Evolutionary conservation across 306 rosid species (phyloP), one percentile per base, ranked within the genome.

Genomic region (Begonia peltatifolia): DNA sequence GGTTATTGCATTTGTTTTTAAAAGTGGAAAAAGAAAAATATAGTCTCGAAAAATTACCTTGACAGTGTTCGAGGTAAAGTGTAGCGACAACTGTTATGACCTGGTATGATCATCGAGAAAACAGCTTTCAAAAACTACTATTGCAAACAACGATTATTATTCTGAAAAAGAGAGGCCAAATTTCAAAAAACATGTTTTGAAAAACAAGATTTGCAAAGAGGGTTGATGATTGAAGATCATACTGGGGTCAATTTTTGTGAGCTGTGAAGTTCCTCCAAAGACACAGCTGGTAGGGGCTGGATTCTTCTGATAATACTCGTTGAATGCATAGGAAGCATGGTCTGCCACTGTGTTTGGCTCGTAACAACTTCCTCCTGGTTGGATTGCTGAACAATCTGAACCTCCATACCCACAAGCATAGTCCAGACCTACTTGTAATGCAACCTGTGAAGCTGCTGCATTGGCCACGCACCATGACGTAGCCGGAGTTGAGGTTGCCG

Each of bases 251-350:
- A 67, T 83, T 77, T 41, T 72, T 58, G 80, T 60, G 3, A 76
- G 71, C 15, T 71, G 61, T 56, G 99, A 85, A 12, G 86, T 58
- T 75, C 95, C 94, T 68, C 92, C 88, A 38, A 90, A 90, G 16
- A 16, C 80, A 46, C 99, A 90, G 69, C 95, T 86, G 9, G 94
- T 74, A 50, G 94, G 79, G 12, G 47, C 57, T 49, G 94, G 94
- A 77, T 90, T 76, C 84, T 76, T 86, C 55, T 83, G 86, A 75
- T 80, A 90, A 65, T 83, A 90, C 51, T 65, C 60, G 56, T 90
- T 86, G 84, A 90, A 90, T 50, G 94, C 99, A 55, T 76, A 90
- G 51, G 95, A 83, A 65, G 99, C 99, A 12, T 90, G 99, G 59
- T 80, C 82, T 3, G 62, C 74, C 11, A 76, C 12, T 3, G 81